A percentile compares a stretch with the other conserved stretches of the same genome.
phyloP scores from a whole-genome alignment of 306 rosid species.

The Pterocarpus macrocarpus region DNA sequence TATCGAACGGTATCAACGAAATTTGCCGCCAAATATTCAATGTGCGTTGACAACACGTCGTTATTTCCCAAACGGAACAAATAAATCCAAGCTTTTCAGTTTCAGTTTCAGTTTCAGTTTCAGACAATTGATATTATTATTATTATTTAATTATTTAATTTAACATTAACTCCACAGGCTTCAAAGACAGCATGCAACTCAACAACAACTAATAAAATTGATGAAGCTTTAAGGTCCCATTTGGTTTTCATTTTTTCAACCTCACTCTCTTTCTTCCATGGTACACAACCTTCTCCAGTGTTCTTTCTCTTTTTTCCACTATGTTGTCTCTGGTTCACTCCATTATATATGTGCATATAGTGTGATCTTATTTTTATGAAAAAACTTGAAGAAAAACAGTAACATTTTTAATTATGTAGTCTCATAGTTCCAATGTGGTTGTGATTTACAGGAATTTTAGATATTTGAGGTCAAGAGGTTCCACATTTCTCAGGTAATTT shows the following conservation, averaged over 20 bases:
- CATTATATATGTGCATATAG: not conserved
- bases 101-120: slow-evolving; percentile 33
- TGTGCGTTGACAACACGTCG: slow-evolving; percentile 10
- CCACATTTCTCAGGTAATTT: slow-evolving; percentile 61
- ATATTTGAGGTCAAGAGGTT: slow-evolving; percentile 56
- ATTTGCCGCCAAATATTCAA: slow-evolving; percentile 15
- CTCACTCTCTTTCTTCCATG: slow-evolving; percentile 40
- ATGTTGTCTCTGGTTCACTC: slow-evolving; percentile 6
- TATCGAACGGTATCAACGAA: not conserved
- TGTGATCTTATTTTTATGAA: not conserved
- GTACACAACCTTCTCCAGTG: slow-evolving; percentile 45
- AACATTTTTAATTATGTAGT: slow-evolving; percentile 28
- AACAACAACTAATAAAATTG: slow-evolving; percentile 43
- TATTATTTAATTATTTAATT: too few species aligned
- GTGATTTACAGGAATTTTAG: slow-evolving; percentile 68
- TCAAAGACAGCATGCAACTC: slow-evolving; percentile 46
- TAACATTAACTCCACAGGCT: slow-evolving; percentile 37
- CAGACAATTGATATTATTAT: not conserved
- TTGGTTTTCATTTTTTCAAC: slow-evolving; percentile 47
- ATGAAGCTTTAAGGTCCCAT: slow-evolving; percentile 62
- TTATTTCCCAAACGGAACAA: slow-evolving; percentile 8
- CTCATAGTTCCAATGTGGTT: slow-evolving; percentile 36
- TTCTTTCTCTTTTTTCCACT: slow-evolving; percentile 27
- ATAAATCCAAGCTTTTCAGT: slow-evolving; percentile 49
- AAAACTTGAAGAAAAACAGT: not conserved